Base-by-base conservation (phyloP, 148 eudicot genomes). In the Suaeda aralocaspica region DNA sequence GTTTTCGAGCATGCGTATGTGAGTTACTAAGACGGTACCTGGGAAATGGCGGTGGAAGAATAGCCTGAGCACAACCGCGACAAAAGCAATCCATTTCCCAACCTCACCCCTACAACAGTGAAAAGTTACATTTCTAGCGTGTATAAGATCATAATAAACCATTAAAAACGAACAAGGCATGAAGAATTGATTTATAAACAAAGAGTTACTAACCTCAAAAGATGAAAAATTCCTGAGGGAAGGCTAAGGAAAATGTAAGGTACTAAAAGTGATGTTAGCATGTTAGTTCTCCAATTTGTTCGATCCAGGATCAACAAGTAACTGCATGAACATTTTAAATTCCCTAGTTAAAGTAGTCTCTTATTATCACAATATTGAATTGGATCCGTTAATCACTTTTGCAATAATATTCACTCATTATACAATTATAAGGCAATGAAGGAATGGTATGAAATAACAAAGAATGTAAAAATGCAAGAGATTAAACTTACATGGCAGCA, bases 231-330 rank as follows among this genome's bases (percentile, higher is more conserved):
- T 7, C 62, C 75, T 0, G 72, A 28, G 46, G 98, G 98, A 71
- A 92, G 85, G 68, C 94, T 90, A 14, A 92, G 73, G 78, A 92
- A 92, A 56, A 90, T 86, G 67, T 90, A 92, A 31, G 98, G 98
- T 24, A 92, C 82, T 64, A 92, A 71, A 24, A 90, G 96, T 61
- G 90, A 75, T 30, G 96, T 92, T 60, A 90, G 82, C 87, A 92
- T 90, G 83, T 92, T 90, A 42, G 89, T 83, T 81, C 87, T 92
- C 98, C 96, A 92, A 66, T 92, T 82, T 24, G 98, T 92, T 41
- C 94, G 82, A 73, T 90, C 98, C 84, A 92, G 67, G 52, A 90
- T 82, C 86, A 92, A 60, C 92, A 92, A 78, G 69, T 92, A 92
- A 49, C 98, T 92, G 94, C 83, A 83, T 45, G 18, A 25, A 72